These are phyloP conservation scores for Verticillium isaacii DNA, from an alignment of 2,329 filamentous ascomycete genomes.

Conservation along the genomic window DNA sequence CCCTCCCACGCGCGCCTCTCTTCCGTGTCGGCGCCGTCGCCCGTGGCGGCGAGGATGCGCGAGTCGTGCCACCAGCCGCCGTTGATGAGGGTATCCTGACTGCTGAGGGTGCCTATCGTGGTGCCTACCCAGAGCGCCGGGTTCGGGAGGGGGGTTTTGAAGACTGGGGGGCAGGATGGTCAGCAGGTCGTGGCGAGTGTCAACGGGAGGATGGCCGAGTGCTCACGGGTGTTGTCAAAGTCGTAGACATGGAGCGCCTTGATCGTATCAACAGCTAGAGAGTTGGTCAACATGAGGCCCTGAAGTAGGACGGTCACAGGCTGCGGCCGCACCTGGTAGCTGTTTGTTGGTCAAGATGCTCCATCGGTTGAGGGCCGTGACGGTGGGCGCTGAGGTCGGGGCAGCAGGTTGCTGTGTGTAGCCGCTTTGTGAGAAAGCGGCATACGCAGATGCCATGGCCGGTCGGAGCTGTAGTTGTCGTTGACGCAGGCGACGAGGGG, in stretches of 20 bases:
- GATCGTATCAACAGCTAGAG: constrained; percentile 58
- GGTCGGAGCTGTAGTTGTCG: neutral
- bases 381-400: constrained; percentile 37
- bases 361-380: constrained; percentile 79
- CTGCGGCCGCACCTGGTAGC: constrained; percentile 54
- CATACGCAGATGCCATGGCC: constrained; percentile 13
- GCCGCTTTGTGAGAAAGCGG: constrained; percentile 8
- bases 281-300: constrained; percentile 10
- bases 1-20: constrained; percentile 81
- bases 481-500: neutral
- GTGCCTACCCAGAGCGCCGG: constrained; percentile 76
- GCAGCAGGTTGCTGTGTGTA: constrained; percentile 8
- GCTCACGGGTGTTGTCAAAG: constrained; percentile 89
- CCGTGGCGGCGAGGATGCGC: constrained; percentile 79
- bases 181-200: constrained; percentile 1
- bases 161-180: constrained; percentile 51
- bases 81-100: constrained; percentile 69
- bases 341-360: constrained; percentile 65
- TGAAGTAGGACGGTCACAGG: neutral
- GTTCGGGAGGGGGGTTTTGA: constrained; percentile 87
- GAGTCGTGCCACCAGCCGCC: constrained; percentile 98
- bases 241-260: constrained; percentile 89
- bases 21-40: constrained; percentile 75
- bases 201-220: neutral
- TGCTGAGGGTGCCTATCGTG: constrained; percentile 73